Percentiles rank a stretch among this genome's conserved stretches.
These are phyloP conservation scores for Periconia digitata DNA, from an alignment of 2,329 filamentous ascomycete species.

Conservation along the genomic window DNA sequence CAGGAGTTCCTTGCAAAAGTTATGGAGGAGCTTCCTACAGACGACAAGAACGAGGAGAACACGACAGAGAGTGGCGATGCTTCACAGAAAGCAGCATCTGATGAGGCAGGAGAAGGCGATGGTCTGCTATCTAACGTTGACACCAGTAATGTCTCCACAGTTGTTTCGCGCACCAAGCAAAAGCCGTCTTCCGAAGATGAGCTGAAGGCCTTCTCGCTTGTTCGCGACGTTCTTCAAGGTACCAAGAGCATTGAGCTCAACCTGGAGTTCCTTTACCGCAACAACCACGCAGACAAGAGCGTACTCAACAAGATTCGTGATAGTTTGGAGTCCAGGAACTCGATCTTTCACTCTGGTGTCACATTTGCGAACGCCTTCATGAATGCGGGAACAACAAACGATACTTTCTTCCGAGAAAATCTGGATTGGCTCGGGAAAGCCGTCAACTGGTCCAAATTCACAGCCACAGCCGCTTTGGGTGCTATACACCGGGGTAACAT, in stretches of 20 bases:
- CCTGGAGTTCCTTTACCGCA: conserved; percentile 93
- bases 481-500: conserved; percentile 97
- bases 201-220: conserved; percentile 57
- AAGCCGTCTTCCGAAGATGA: conserved; percentile 52
- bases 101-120: conserved; percentile 60
- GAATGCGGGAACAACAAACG: conserved; percentile 97
- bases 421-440: conserved; percentile 97
- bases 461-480: conserved; percentile 90
- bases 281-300: conserved; percentile 87
- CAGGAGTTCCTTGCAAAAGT: conserved; percentile 95
- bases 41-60: conserved; percentile 53
- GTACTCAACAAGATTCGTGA: conserved; percentile 97
- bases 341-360: conserved; percentile 96
- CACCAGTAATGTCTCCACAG: conserved; percentile 56
- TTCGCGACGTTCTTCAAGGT: conserved; percentile 72
- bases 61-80: conserved; percentile 44
- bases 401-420: conserved; percentile 98
- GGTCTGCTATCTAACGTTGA: conserved; percentile 59
- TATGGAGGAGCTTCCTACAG: conserved; percentile 71
- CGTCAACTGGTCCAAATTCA: conserved; percentile 99
- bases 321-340: conserved; percentile 92
- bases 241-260: conserved; percentile 94
- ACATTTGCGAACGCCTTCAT: conserved; percentile 99
- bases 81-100: conserved; percentile 36
- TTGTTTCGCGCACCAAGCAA: conserved; percentile 46